phyloP scores from a whole-genome alignment of 73 alveolate genomes.

The Diophrys appendiculata region DNA sequence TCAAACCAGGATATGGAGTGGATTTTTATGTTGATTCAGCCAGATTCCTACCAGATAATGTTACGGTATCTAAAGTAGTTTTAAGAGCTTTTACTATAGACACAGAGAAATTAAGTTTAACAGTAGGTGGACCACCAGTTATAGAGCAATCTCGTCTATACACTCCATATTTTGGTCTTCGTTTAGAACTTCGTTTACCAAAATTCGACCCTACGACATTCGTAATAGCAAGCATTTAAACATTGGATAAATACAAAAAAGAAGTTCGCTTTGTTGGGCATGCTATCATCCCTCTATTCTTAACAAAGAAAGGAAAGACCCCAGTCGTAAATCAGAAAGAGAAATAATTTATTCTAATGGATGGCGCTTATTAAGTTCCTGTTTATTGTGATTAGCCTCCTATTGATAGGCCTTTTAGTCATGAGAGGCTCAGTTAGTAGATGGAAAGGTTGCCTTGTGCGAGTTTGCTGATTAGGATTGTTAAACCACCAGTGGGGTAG shows the following conservation, averaged over 20 bases:
- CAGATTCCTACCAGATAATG: constrained; percentile 87
- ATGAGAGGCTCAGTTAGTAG: constrained; percentile 6
- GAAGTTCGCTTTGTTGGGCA: constrained; percentile 77
- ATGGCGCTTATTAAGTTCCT: constrained; percentile 78
- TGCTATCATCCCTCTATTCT: constrained; percentile 72
- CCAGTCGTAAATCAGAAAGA: constrained; percentile 68
- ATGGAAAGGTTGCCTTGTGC: constrained; percentile 79
- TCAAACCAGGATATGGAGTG: constrained; percentile 61
- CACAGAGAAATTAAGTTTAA: constrained; percentile 53
- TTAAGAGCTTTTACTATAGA: constrained; percentile 62
- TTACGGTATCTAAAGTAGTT: constrained; percentile 66
- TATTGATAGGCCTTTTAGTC: constrained; percentile 65
- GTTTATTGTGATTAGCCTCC: constrained; percentile 77
- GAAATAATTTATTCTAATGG: constrained; percentile 62
- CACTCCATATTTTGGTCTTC: constrained; percentile 72
- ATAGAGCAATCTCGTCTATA: constrained; percentile 51
- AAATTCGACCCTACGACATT: constrained; percentile 78
- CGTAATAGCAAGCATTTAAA: constrained; percentile 66
- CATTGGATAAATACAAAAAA: constrained; percentile 70
- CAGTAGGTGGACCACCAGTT: constrained; percentile 81
- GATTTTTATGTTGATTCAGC: constrained; percentile 84
- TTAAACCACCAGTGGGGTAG: constrained; percentile 74
- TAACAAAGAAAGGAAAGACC: constrained; percentile 52
- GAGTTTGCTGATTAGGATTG: constrained; percentile 66
- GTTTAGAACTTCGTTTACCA: constrained; percentile 75